Base-by-base conservation (phyloP, 352 stramenopile species). In the Phytophthora pluvialis region DNA sequence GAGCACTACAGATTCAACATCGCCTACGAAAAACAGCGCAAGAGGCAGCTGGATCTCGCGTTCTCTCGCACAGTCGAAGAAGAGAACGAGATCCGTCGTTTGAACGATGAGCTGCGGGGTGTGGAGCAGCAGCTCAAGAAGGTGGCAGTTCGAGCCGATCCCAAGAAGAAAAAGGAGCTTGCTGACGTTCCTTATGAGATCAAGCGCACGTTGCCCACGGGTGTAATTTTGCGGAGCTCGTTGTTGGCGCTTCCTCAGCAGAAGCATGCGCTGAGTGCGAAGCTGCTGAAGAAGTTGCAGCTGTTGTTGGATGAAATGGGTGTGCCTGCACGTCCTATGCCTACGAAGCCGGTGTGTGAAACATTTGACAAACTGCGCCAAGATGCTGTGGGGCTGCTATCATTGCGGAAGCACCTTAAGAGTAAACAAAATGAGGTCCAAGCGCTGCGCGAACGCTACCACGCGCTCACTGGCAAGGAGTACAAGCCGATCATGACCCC, bases 101-200 rank as follows among this genome's bases (percentile, higher is more conserved):
- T 92, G 0, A 80, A 78, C 18, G 79, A 90, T 25, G 81, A 90
- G 45, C 60, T 92, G 15, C 71, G 74, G 21, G 56, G 53, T 7
- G 75, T 90, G 44, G 83, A 92, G 53, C 70, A 81, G 57, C 83
- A 92, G 53, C 69, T 92, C 4, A 92, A 92, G 56, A 89, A 89
- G 46, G 78, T 73, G 32, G 72, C 82, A 4, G 71, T 87, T 7
- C 80, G 73, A 65, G 75, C 80, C 4, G 83, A 92, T 49, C 60
- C 64, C 1, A 92, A 92, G 69, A 92, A 82, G 68, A 89, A 86
- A 57, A 92, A 90, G 45, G 83, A 90, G 60, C 65, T 90, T 15
- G 77, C 77, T 0, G 73, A 88, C 21, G 76, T 88, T 13, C 79
- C 80, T 9, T 86, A 82, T 61, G 71, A 86, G 62, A 83, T 88